Evolutionary conservation across 768 basidiomycete species (phyloP), one percentile per base, ranked within the genome.

Genomic region (Pleurotus eryngii): DNA sequence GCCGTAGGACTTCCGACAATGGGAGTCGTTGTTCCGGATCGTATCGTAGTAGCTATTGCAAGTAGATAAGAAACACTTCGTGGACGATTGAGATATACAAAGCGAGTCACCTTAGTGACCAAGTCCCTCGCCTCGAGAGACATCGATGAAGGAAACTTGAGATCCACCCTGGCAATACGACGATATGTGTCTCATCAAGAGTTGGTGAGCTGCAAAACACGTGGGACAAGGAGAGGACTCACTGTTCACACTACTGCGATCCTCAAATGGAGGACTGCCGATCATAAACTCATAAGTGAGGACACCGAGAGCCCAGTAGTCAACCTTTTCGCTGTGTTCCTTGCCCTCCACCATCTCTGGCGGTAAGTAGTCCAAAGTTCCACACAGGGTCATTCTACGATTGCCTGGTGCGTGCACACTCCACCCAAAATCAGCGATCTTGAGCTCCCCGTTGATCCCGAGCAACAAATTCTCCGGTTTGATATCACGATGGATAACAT

Each of bases 391-490:
- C 74, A 81, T 89, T 45, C 96, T 76, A 46, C 95, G 76, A 67
- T 94, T 92, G 1, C 92, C 85, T 0, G 96, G 96, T 0, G 95
- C 96, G 69, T 98, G 96, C 6, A 97, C 94, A 65, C 89, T 93
- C 96, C 97, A 99, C 8, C 97, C 97, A 71, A 98, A 98, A 72
- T 98, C 96, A 3, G 87, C 97, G 60, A 99, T 96, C 80, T 99
- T 98, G 64, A 99, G 77, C 69, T 98, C 96, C 40, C 96, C 96
- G 63, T 95, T 93, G 65, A 98, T 83, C 9, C 95, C 95, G 11
- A 98, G 77, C 30, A 99, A 80, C 49, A 99, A 73, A 70, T 99
- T 99, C 75, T 99, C 96, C 0, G 97, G 97, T 72, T 99, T 99
- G 76, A 99, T 99, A 66, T 99, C 97, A 30, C 97, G 85, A 70